Evolutionary conservation across 2,329 filamentous ascomycete genomes (phyloP), one percentile per base, ranked within the genome.

Genomic region (Fusarium domesticum): DNA sequence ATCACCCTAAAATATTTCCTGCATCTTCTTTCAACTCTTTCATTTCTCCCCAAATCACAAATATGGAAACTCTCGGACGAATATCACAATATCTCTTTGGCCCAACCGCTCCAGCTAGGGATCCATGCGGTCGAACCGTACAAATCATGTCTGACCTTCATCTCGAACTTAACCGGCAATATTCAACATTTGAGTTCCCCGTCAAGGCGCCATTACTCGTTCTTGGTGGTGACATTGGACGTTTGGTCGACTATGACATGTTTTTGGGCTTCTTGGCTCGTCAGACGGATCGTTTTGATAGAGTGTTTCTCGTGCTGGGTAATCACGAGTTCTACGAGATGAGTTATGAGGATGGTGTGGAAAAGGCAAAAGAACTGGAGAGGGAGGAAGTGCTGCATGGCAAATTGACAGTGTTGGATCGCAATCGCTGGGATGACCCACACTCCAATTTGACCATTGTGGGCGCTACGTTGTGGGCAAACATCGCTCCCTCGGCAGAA

Each of bases 381-480:
- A 37, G 59, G 3, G 74, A 78, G 42, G 60, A 66, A 1, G 40
- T 37, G 1, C 54, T 78, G 11, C 42, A 41, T 0, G 66, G 65
- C 0, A 69, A 63, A 25, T 40, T 79, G 10, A 59, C 70, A 4
- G 52, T 81, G 4, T 56, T 81, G 30, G 61, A 80, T 49, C 65
- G 66, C 15, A 61, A 60, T 15, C 54, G 68, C 6, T 71, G 66
- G 50, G 59, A 66, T 18, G 70, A 74, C 15, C 58, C 65, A 2
- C 60, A 61, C 2, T 70, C 71, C 1, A 57, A 57, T 18, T 40
- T 80, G n/a, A 76, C 71, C 3, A 61, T 83, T 3, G 60, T 83
- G 2, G 80, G 80, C 6, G 81, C 76, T 50, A 80, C 78, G 2
- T 65, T 84, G 0, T 81, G 78, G 74, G 80, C 77, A 2, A 51